A percentile compares a stretch with the other conserved stretches of the same genome.
phyloP scores from a whole-genome alignment of 805 yeast species.

The Phaffomyces thermotolerans region DNA sequence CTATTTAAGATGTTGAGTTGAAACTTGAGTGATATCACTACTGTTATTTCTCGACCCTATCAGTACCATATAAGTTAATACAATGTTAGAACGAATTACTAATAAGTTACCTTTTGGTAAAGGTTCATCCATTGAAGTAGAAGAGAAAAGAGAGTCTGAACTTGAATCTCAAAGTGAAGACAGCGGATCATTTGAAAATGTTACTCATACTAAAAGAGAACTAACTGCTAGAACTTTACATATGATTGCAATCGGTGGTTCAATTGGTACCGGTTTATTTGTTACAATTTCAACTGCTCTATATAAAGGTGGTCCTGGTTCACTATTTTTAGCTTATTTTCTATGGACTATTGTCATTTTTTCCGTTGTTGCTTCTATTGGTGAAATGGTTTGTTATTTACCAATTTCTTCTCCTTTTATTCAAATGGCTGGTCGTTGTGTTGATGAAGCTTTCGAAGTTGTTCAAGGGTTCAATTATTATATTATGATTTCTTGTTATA shows the following conservation, averaged over 20 bases:
- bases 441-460: slow-evolving; percentile 63
- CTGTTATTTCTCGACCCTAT: too few species aligned
- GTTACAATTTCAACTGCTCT: slow-evolving; percentile 44
- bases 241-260: slow-evolving; percentile 10
- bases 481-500: slow-evolving; percentile 60
- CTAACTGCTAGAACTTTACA: slow-evolving; percentile 8
- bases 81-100: background rate
- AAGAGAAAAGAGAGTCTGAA: slow-evolving; percentile 2
- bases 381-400: slow-evolving; percentile 65
- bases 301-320: slow-evolving; percentile 60
- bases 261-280: slow-evolving; percentile 63
- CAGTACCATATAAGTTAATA: too few species aligned
- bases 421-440: slow-evolving; percentile 63
- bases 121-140: background rate
- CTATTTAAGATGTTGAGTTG: too few species aligned
- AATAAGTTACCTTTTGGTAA: background rate
- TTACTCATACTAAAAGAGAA: slow-evolving; percentile 7
- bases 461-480: slow-evolving; percentile 72
- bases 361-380: slow-evolving; percentile 56
- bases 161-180: slow-evolving; percentile 7
- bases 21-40: too few species aligned
- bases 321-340: slow-evolving; percentile 51
- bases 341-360: slow-evolving; percentile 62
- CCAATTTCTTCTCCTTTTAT: slow-evolving; percentile 73
- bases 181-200: slow-evolving; percentile 7